Base-by-base conservation (phyloP, 2,329 filamentous ascomycete genomes). In the Diaporthe australafricana region DNA sequence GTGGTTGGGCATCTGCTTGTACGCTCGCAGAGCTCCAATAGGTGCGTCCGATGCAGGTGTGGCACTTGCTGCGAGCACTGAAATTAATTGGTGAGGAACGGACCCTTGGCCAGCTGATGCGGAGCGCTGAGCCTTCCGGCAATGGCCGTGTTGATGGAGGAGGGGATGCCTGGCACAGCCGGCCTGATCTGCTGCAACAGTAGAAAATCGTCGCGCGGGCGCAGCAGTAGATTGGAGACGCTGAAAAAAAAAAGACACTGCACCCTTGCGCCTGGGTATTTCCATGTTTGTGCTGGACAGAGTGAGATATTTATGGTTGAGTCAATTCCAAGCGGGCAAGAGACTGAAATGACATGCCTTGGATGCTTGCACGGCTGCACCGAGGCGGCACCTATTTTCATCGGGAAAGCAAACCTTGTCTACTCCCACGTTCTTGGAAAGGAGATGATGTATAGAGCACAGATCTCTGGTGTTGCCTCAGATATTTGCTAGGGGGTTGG, bases 51-150 rank as follows among this genome's bases (percentile, higher is more conserved):
- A 22, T 56, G 53, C 53, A 30, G 53, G 11, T 25, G 53, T 60
- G 3, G 55, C n/a, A 20, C 35, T 17, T 40, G 55, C 22, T 40
- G 14, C 20, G 27, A 63, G 42, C 12, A n/a, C 20, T 48, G 60
- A 12, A 48, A 63, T 22, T 30, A 63, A 22, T 22, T 50, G 42
- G 45, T 8, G 45, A 50, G 42, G 60, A 65, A 25, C 45, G 16
- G 60, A 65, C 60, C 60, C 60, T 50, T 65, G 60, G 45, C 60
- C 12, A 65, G 60, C 60, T 65, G 60, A 65, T 50, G 17, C 45
- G 20, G 60, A 35, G 27, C 25, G 45, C 60, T 65, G 45, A 65
- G 60, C 60, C 60, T 38, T 32, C 30, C 17, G 30, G 45, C 32
- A 45, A 65, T 65, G 60, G 32, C 45, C 7, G 57, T 22, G 40